Percentiles rank a stretch among this genome's conserved stretches.
These are phyloP conservation scores for Gloeostereum incarnatum DNA, from an alignment of 768 basidiomycete species.

Conservation along the genomic window DNA sequence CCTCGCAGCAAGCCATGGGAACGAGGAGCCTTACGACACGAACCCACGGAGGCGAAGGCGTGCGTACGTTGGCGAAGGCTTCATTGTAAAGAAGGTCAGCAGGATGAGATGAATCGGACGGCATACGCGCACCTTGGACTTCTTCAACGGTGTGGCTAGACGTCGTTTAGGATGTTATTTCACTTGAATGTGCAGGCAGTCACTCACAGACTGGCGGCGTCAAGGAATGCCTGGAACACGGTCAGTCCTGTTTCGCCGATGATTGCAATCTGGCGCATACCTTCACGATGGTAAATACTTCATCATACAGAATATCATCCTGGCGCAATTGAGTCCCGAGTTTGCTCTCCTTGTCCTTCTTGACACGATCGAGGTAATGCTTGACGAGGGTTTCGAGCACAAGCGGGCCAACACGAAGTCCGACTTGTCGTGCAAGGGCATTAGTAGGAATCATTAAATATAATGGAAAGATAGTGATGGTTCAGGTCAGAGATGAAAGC, in stretches of 20 bases:
- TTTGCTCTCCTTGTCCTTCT: conserved; percentile 20
- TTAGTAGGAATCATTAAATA: no score
- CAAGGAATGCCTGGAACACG: conserved; percentile 54
- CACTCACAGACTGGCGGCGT: conserved; percentile 58
- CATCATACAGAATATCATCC: conserved; percentile 76
- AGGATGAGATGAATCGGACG: not conserved
- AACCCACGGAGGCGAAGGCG: conserved; percentile 80
- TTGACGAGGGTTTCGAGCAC: conserved; percentile 73
- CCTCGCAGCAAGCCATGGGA: conserved; percentile 67
- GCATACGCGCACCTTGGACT: conserved; percentile 40
- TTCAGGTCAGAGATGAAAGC: no score
- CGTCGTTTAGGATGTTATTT: not conserved
- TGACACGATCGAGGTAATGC: conserved; percentile 71
- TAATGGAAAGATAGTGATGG: no score
- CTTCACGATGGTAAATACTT: conserved; percentile 71
- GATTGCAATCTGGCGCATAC: conserved; percentile 23
- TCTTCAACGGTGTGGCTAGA: conserved; percentile 79
- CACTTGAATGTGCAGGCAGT: conserved; percentile 1
- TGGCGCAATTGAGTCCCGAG: conserved; percentile 43
- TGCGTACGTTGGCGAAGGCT: conserved; percentile 72
- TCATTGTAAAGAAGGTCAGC: conserved; percentile 4
- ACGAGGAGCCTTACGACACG: conserved; percentile 63
- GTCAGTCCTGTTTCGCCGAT: not conserved
- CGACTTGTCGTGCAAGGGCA: conserved; percentile 51
- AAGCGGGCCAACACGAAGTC: conserved; percentile 61